Percentiles rank a stretch among this genome's conserved stretches.
Conservation (phyloP, 108 stramenopile genomes). For the Cyclotella atomus region DNA sequence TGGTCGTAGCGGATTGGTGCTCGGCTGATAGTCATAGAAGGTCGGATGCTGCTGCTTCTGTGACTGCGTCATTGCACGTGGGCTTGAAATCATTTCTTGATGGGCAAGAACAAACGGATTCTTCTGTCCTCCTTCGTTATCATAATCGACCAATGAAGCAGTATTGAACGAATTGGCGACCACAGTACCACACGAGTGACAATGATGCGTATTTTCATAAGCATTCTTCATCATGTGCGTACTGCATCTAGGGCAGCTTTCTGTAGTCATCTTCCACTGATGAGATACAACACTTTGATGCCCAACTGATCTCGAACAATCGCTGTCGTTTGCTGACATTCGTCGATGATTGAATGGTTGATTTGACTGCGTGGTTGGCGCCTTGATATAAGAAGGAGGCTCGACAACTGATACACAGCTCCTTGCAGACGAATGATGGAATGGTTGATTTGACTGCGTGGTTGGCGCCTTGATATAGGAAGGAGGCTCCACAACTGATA, state of each 20-base stretch:
- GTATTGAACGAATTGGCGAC: neutral
- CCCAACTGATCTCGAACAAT: neutral
- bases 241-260: neutral
- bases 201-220: neutral
- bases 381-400: neutral
- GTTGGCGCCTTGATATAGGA: neutral
- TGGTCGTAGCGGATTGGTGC: too few species aligned
- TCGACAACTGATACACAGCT: neutral
- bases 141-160: neutral
- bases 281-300: neutral
- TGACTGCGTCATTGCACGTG: neutral
- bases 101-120: slow-evolving; percentile 14
- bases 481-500: neutral
- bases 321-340: neutral
- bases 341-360: neutral
- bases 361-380: neutral
- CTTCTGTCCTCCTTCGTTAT: neutral
- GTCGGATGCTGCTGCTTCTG: neutral
- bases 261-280: neutral
- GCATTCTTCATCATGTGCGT: neutral
- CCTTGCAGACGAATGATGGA: neutral
- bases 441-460: neutral
- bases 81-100: slow-evolving; percentile 8
- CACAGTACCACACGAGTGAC: slow-evolving; percentile 11
- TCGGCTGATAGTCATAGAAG: too few species aligned